Evolutionary conservation across 768 basidiomycete species (phyloP), one percentile per base, ranked within the genome.

Genomic region (Piloderma croceum): DNA sequence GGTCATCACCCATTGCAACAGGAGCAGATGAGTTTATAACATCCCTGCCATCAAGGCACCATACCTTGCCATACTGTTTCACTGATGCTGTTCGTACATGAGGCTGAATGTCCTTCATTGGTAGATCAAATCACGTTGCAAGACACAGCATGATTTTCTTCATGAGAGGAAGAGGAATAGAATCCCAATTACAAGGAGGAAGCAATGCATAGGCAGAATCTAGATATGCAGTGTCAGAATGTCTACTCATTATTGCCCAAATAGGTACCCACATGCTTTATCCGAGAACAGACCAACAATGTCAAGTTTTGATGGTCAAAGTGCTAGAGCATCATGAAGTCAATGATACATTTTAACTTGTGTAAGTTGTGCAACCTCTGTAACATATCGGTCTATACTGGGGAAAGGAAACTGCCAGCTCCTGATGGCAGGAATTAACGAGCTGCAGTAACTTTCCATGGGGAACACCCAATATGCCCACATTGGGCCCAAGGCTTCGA

Each of bases 401-500:
- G 50, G 49, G 51, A 52, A 65, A 13, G 64, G 67, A 25, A 52
- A 42, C 7, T 20, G 13, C 12, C 44, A 38, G 2, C 53, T 57
- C 15, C 43, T 44, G 12, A 68, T 35, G 5, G 36, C 49, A 0
- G 31, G 23, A 29, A 57, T 47, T 7, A 68, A 48, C 5, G 32
- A 39, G 1, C 65, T 61, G 48, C 63, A 67, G 24, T 51, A 62
- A 0, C 57, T 35, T 39, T 69, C 65, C 51, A 67, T 59, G 19
- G 45, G 50, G 38, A 65, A 68, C 2, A 61, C 53, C 67, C 66
- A 67, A 7, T 47, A 56, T 0, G 53, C 35, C 56, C 64, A 66
- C 2, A 56, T 47, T 6, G 63, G 68, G 1, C 68, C 66, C 17
- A 42, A 54, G 4, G 37, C 44, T 31, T 53, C 35, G 25, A 68